Conservation (phyloP, 345 rosid genomes). For the Corchorus olitorius region DNA sequence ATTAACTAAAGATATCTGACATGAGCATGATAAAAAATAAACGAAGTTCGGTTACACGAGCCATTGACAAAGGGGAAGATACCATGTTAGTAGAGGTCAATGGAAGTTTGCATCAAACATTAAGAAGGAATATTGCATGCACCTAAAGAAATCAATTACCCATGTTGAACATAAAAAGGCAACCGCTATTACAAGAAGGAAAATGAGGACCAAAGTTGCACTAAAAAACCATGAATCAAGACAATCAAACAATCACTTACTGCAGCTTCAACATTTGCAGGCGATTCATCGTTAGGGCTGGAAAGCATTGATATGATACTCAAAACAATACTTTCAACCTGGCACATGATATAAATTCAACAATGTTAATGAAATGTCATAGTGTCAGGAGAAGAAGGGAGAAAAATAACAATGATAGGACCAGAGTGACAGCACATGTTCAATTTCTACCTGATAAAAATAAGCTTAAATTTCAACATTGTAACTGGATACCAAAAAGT, state of each 20-base stretch:
- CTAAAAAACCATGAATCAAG: background rate
- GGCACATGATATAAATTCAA: conserved; percentile 21
- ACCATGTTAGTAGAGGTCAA: background rate
- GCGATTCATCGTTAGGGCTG: conserved; percentile 88
- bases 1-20: background rate
- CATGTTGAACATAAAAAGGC: background rate
- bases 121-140: conserved; percentile 3
- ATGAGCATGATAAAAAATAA: background rate
- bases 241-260: conserved; percentile 44
- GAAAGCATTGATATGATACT: conserved; percentile 93
- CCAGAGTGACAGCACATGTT: background rate
- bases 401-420: background rate
- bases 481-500: background rate
- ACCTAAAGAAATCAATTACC: conserved; percentile 1
- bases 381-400: background rate
- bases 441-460: background rate
- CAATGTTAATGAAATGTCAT: background rate
- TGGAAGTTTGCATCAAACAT: background rate
- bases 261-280: conserved; percentile 92
- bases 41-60: background rate
- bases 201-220: background rate
- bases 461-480: background rate
- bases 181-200: background rate
- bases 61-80: background rate
- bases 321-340: conserved; percentile 89